These are phyloP conservation scores for Botrytis pseudocinerea DNA, from an alignment of 2,329 filamentous ascomycete genomes.

Conservation along the genomic window DNA sequence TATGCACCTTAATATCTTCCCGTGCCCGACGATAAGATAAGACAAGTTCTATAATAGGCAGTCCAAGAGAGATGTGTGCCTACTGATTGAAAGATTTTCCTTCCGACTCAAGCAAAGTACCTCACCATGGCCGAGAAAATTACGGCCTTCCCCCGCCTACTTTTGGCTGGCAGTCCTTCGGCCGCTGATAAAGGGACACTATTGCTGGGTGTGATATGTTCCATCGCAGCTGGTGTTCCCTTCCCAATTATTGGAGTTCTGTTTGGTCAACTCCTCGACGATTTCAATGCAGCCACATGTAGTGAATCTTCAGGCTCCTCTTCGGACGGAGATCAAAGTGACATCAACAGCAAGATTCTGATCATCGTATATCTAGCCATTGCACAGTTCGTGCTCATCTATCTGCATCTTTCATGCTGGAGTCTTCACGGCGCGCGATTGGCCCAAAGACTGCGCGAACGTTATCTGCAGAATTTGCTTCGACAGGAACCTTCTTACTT, in stretches of 20 bases:
- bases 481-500: conserved; percentile 56
- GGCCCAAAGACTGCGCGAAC: conserved; percentile 54
- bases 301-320: conserved; percentile 18
- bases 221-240: conserved; percentile 57
- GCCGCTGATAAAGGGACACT: conserved; percentile 40
- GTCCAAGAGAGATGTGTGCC: neutral
- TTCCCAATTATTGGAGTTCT: conserved; percentile 65
- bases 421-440: conserved; percentile 56
- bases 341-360: conserved; percentile 52
- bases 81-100: conserved; percentile 5
- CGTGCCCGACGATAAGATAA: neutral
- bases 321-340: conserved; percentile 13
- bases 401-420: conserved; percentile 62
- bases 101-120: neutral
- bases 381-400: conserved; percentile 63
- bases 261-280: conserved; percentile 64
- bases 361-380: conserved; percentile 64
- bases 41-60: conserved; percentile 14
- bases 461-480: conserved; percentile 52
- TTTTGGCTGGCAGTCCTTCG: conserved; percentile 28
- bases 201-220: conserved; percentile 41
- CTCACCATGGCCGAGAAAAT: conserved; percentile 24
- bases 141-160: conserved; percentile 26
- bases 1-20: neutral
- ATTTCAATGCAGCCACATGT: conserved; percentile 57